Evolutionary conservation across 352 stramenopile genomes (phyloP).

Genomic region (Globisporangium alternatum): DNA sequence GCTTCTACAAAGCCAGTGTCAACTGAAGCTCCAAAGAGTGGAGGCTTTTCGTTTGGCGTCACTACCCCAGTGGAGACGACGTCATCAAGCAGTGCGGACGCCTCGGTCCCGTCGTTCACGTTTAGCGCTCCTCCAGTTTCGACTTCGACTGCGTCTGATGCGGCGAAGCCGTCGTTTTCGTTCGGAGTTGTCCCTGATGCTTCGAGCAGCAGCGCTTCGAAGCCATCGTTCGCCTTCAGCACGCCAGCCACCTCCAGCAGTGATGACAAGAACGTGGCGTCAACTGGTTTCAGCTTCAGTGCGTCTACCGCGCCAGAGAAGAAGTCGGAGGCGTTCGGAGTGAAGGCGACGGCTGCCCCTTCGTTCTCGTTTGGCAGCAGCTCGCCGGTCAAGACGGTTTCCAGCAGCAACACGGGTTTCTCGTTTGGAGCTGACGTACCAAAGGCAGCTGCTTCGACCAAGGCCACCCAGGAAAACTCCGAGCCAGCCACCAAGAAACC

Average conservation of each 20-base stretch:
- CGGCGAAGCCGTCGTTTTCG: slow-evolving; percentile 21
- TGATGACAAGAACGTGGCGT: slow-evolving; percentile 4
- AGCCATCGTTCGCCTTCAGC: slow-evolving; percentile 27
- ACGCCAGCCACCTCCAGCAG: neutral
- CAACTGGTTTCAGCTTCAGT: slow-evolving; percentile 35
- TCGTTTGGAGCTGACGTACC: slow-evolving; percentile 14
- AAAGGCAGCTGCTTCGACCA: neutral
- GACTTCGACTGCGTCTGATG: slow-evolving; percentile 9
- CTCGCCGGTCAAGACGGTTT: neutral
- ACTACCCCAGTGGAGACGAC: slow-evolving; percentile 2
- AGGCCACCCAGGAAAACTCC: slow-evolving; percentile 3
- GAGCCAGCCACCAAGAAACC: slow-evolving; percentile 15
- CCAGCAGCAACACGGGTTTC: slow-evolving; percentile 1
- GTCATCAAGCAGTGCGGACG: slow-evolving; percentile 18
- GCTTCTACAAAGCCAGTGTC: slow-evolving; percentile 8
- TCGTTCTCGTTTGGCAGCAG: slow-evolving; percentile 20
- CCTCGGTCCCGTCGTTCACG: slow-evolving; percentile 36
- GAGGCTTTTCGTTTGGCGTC: slow-evolving; percentile 33
- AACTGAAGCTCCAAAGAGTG: slow-evolving; percentile 4
- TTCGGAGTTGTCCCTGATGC: slow-evolving; percentile 18
- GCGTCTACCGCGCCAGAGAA: slow-evolving; percentile 3
- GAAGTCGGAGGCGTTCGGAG: slow-evolving; percentile 8
- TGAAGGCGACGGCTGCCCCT: slow-evolving; percentile 9
- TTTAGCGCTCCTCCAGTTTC: slow-evolving; percentile 46
- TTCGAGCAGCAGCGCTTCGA: slow-evolving; percentile 3